Evolutionary conservation across 495 filamentous ascomycete species (phyloP).

Genomic region (Cercophora newfieldiana): DNA sequence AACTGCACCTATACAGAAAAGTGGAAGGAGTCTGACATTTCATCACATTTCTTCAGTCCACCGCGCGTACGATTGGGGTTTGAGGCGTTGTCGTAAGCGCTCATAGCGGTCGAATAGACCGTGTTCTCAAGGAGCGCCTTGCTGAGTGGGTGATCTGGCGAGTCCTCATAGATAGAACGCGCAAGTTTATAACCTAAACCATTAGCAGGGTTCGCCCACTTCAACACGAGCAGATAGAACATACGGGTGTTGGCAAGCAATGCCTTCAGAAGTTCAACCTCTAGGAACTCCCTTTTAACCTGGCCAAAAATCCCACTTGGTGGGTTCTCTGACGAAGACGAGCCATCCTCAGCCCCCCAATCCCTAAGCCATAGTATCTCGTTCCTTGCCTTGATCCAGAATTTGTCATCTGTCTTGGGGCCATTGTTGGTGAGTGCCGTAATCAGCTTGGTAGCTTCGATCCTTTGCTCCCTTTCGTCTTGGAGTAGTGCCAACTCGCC

Average conservation of each 20-base stretch:
- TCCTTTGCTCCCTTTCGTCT: slow-evolving; percentile 64
- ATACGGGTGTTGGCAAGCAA: slow-evolving; percentile 69
- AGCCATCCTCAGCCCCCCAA: slow-evolving; percentile 62
- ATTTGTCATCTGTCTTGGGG: slow-evolving; percentile 59
- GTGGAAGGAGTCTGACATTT: slow-evolving; percentile 60
- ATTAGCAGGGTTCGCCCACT: slow-evolving; percentile 20
- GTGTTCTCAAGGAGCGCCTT: slow-evolving; percentile 59
- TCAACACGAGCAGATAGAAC: slow-evolving; percentile 20
- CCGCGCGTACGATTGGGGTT: slow-evolving; percentile 84
- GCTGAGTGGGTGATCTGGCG: slow-evolving; percentile 51
- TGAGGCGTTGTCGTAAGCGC: slow-evolving; percentile 83
- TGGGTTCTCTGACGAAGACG: slow-evolving; percentile 24
- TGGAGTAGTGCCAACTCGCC: slow-evolving; percentile 59
- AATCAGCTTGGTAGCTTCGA: slow-evolving; percentile 63
- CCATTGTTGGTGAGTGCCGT: slow-evolving; percentile 51
- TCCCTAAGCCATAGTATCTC: slow-evolving; percentile 79
- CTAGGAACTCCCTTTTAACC: slow-evolving; percentile 62
- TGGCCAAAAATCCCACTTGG: slow-evolving; percentile 69
- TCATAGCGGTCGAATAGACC: slow-evolving; percentile 66
- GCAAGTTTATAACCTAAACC: slow-evolving; percentile 64
- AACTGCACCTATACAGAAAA: neutral
- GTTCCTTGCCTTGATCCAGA: slow-evolving; percentile 66
- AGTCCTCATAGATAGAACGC: slow-evolving; percentile 66
- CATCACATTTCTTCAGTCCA: slow-evolving; percentile 78
- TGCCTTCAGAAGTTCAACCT: slow-evolving; percentile 73